Percentiles rank a stretch among this genome's conserved stretches.
Evolutionary conservation across 208 protist genomes (phyloP).

Genomic region (Strigomonas oncopelti): DNA sequence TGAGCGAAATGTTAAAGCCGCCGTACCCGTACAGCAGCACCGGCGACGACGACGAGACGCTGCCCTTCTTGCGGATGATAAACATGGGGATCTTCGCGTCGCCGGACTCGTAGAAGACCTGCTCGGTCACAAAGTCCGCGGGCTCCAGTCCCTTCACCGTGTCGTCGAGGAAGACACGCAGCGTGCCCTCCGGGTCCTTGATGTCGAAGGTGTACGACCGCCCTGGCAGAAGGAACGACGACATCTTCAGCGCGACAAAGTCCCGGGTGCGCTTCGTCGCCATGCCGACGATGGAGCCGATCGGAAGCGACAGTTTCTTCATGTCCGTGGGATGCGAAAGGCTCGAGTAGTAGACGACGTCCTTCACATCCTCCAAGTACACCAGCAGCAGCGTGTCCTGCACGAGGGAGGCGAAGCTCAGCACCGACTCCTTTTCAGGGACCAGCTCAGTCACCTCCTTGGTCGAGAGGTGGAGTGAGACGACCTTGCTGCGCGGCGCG

Average conservation of each 20-base stretch:
- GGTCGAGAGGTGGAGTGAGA: constrained; percentile 70
- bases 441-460: constrained; percentile 60
- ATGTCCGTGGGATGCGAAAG: constrained; percentile 29
- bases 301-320: constrained; percentile 62
- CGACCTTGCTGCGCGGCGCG: constrained; percentile 83
- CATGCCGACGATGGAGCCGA: constrained; percentile 63
- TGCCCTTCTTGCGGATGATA: constrained; percentile 80
- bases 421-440: constrained; percentile 57
- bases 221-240: constrained; percentile 88
- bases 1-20: constrained; percentile 91
- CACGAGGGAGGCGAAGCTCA: constrained; percentile 52
- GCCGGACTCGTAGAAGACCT: constrained; percentile 85
- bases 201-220: constrained; percentile 77
- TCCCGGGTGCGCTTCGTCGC: constrained; percentile 53
- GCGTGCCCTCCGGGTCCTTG: constrained; percentile 53
- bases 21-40: constrained; percentile 93
- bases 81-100: constrained; percentile 95
- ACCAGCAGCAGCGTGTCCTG: constrained; percentile 76
- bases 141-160: constrained; percentile 61
- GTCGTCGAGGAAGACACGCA: constrained; percentile 70
- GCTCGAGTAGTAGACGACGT: constrained; percentile 78
- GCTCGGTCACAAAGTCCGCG: constrained; percentile 76
- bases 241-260: constrained; percentile 88
- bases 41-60: constrained; percentile 58
- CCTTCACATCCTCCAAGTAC: constrained; percentile 93